Percentiles rank a stretch among this genome's conserved stretches.
These are phyloP conservation scores for Cladophialophora exuberans DNA, from an alignment of 2,329 filamentous ascomycete species.

Conservation along the genomic window DNA sequence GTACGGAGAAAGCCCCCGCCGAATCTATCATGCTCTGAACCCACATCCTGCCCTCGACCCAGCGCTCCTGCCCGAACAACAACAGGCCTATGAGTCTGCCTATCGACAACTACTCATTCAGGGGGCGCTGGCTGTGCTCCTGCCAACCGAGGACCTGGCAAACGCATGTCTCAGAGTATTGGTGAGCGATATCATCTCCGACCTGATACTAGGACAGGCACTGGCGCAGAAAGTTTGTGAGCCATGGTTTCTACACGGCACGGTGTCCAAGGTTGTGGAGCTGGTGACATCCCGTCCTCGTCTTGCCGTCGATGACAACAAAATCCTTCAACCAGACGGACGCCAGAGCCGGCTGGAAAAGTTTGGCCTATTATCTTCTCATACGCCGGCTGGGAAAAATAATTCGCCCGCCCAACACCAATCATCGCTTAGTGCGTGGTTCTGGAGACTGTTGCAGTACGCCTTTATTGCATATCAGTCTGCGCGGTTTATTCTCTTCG, in stretches of 20 bases:
- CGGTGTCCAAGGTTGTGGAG: slow-evolving; percentile 71
- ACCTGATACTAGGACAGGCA: slow-evolving; percentile 83
- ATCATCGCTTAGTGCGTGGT: slow-evolving; percentile 42
- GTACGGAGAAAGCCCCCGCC: slow-evolving; percentile 64
- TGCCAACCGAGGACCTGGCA: slow-evolving; percentile 90
- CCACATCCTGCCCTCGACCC: slow-evolving; percentile 71
- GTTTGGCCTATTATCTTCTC: slow-evolving; percentile 58
- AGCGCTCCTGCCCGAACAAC: slow-evolving; percentile 41
- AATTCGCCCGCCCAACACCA: slow-evolving; percentile 37
- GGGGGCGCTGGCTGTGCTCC: slow-evolving; percentile 76
- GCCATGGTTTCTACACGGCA: slow-evolving; percentile 87
- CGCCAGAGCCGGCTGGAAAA: slow-evolving; percentile 54
- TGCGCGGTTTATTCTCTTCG: slow-evolving; percentile 64
- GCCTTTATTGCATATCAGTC: slow-evolving; percentile 59
- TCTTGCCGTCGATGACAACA: slow-evolving; percentile 14
- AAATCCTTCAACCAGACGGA: slow-evolving; percentile 36
- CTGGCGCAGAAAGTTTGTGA: slow-evolving; percentile 80
- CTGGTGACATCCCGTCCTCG: slow-evolving; percentile 41
- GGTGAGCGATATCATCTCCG: slow-evolving; percentile 84
- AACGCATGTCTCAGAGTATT: slow-evolving; percentile 83
- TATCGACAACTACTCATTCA: slow-evolving; percentile 90
- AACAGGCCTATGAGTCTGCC: slow-evolving; percentile 74
- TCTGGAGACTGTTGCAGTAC: slow-evolving; percentile 59
- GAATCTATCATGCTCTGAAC: slow-evolving; percentile 80
- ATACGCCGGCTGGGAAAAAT: slow-evolving; percentile 19